Evolutionary conservation across 176 grass and related monocot species (phyloP).

Genomic region (Bromus sterilis): DNA sequence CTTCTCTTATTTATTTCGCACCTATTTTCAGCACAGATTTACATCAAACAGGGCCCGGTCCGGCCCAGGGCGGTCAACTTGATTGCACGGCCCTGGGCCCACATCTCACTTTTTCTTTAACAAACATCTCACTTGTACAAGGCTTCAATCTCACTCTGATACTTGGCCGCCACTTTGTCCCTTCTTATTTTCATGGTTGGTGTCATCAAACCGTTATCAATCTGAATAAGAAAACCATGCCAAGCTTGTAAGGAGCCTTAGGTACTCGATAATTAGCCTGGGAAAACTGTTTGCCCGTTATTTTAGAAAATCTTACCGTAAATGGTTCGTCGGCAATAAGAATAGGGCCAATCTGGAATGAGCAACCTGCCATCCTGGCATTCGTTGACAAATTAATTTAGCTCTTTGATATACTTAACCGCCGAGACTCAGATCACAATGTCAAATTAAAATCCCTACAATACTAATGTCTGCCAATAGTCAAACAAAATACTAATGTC

Average conservation of each 20-base stretch:
- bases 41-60: neutral
- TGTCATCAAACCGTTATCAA: constrained; percentile 85
- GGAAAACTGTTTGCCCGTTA: constrained; percentile 28
- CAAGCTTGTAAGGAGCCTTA: neutral
- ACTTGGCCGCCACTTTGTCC: constrained; percentile 55
- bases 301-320: constrained; percentile 42
- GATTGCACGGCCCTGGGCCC: neutral
- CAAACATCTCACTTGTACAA: constrained; percentile 65
- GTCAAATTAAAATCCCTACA: neutral
- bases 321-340: constrained; percentile 68
- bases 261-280: no score
- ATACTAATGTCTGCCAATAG: neutral
- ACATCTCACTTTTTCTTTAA: no score
- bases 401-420: neutral
- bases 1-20: neutral
- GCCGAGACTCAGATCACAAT: neutral
- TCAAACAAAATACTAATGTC: neutral
- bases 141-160: constrained; percentile 43
- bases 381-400: neutral
- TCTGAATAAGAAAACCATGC: constrained; percentile 17
- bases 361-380: constrained; percentile 51
- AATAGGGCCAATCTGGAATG: constrained; percentile 73
- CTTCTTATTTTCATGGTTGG: constrained; percentile 86
- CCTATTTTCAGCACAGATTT: neutral
- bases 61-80: no score